Evolutionary conservation across 2,329 filamentous ascomycete genomes (phyloP), one percentile per base, ranked within the genome.

Genomic region (Alternaria atra): DNA sequence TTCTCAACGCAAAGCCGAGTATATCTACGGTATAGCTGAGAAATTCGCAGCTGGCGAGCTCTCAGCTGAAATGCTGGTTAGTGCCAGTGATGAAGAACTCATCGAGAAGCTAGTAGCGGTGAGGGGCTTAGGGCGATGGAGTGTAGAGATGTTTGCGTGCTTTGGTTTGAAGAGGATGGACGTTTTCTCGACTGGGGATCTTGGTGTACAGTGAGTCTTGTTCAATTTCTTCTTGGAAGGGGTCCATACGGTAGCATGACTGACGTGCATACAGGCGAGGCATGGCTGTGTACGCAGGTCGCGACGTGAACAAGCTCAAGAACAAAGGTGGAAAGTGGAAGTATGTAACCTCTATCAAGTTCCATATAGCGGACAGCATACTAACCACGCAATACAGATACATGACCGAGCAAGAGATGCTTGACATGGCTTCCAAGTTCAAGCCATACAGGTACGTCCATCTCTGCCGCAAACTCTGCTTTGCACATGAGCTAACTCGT

Each of bases 121-220:
- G 5, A 86, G 94, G 9, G 95, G 95, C 0, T 81, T 98, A 51
- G 95, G 95, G 0, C 86, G 85, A 55, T 98, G 95, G 95, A 94
- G 90, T 48, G 93, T 97, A 13, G 94, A 74, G 51, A 75, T 99
- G 95, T 99, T 99, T 83, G 92, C 94, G 51, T 93, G 91, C 79
- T 98, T 99, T 79, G 91, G 88, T n/a, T 83, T 99, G 40, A 98
- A 97, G 84, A 85, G 94, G 12, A 90, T 93, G 85, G 94, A 99
- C 80, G 92, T 99, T 23, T 97, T 98, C 77, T 93, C 90, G 23
- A 90, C 92, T 1, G 94, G 95, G 1, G 94, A 99, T 80, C 80
- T 99, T 63, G 95, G 95, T 5, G 92, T 99, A 46, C 95, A 98
- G 86, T 86, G 76, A 78, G 85, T 84, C 13, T 9, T 52, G 4